These are phyloP conservation scores for Aspergillus terreus DNA, from an alignment of 2,329 filamentous ascomycete species.

Conservation along the genomic window DNA sequence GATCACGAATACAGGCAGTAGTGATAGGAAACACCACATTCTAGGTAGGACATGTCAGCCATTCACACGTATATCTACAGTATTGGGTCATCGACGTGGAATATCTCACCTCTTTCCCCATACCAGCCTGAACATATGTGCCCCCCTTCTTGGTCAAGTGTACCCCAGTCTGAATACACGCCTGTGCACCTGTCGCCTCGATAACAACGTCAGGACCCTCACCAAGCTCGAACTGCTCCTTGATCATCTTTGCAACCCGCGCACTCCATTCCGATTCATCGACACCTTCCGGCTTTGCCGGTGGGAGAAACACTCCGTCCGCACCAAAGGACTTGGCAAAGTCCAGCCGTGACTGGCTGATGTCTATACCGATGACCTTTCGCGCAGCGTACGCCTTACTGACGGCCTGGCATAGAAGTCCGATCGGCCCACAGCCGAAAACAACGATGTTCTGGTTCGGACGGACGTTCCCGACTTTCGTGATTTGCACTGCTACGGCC, in stretches of 20 bases:
- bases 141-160: conserved; percentile 45
- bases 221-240: conserved; percentile 35
- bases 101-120: conserved; percentile 42
- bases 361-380: conserved; percentile 48
- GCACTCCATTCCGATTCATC: conserved; percentile 39
- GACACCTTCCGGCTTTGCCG: conserved; percentile 11
- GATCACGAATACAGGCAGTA: conserved; percentile 45
- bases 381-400: conserved; percentile 45
- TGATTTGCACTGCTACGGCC: conserved; percentile 50
- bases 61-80: neutral
- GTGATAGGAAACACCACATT: conserved; percentile 53
- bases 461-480: conserved; percentile 39
- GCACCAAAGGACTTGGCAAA: conserved; percentile 47
- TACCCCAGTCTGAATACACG: conserved; percentile 49
- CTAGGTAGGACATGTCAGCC: conserved; percentile 18
- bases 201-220: conserved; percentile 50
- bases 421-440: conserved; percentile 51
- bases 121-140: conserved; percentile 51
- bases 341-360: conserved; percentile 38
- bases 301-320: conserved; percentile 42
- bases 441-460: conserved; percentile 45
- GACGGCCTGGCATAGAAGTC: conserved; percentile 46
- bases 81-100: neutral
- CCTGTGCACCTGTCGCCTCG: conserved; percentile 47
- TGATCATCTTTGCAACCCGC: conserved; percentile 39